Evolutionary conservation across 2,329 filamentous ascomycete species (phyloP).

Genomic region (Fusarium burgessii): DNA sequence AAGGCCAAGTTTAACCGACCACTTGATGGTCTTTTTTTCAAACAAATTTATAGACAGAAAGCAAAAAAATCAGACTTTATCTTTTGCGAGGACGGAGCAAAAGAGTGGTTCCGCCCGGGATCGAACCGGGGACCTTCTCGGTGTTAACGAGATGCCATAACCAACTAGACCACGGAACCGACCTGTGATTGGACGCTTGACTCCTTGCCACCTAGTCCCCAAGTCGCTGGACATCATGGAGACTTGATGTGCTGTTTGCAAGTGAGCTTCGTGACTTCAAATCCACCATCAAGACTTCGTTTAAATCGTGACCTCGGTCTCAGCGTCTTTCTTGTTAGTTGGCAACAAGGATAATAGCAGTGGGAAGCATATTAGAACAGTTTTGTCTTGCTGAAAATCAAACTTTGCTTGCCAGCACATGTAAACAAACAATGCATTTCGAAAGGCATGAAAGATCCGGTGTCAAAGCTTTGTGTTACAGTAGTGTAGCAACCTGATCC

Average conservation of each 20-base stretch:
- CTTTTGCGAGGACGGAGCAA: too few species aligned
- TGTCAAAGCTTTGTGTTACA: too few species aligned
- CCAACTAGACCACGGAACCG: conserved; percentile 17
- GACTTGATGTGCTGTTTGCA: not conserved
- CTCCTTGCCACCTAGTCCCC: accelerated
- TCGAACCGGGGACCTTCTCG: conserved; percentile 19
- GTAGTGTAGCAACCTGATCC: too few species aligned
- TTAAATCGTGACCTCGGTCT: accelerated
- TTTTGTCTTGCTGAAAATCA: not conserved
- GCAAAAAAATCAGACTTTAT: too few species aligned
- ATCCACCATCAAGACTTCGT: accelerated
- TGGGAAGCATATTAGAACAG: accelerated
- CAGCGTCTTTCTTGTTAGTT: accelerated
- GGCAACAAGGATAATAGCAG: accelerated
- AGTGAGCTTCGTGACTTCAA: accelerated
- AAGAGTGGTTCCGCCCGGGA: conserved; percentile 16
- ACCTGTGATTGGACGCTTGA: conserved; percentile 1
- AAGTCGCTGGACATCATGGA: accelerated
- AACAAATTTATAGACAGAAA: too few species aligned
- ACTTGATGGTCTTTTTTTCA: too few species aligned
- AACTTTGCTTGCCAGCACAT: not conserved
- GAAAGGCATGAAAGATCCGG: too few species aligned
- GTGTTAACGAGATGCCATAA: conserved; percentile 4
- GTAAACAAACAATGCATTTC: too few species aligned
- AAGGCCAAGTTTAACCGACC: too few species aligned